Conservation (phyloP, 805 yeast species). For the Metschnikowia gelsemii region DNA sequence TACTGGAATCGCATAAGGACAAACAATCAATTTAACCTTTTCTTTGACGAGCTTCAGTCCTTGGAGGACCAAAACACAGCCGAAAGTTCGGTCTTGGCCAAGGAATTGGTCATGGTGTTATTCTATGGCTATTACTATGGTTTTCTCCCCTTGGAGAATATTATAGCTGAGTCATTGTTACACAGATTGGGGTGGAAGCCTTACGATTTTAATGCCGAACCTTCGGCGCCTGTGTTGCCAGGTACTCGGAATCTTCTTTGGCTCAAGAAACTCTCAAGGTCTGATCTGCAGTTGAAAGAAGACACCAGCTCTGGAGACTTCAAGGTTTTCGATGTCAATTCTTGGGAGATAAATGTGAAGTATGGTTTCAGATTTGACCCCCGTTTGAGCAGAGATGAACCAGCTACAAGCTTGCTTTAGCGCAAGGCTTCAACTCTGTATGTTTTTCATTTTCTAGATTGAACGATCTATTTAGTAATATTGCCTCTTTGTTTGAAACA, state of each 20-base stretch:
- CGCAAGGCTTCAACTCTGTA: not conserved
- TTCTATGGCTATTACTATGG: conserved; percentile 46
- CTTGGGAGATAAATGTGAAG: conserved; percentile 43
- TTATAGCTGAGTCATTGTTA: conserved; percentile 41
- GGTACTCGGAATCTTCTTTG: conserved; percentile 21
- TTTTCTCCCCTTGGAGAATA: conserved; percentile 41
- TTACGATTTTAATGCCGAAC: conserved; percentile 23
- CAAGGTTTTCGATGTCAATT: conserved; percentile 40
- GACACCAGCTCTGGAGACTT: conserved; percentile 36
- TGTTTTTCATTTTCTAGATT: conserved; percentile 1
- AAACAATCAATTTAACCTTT: conserved; percentile 31
- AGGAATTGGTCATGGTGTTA: conserved; percentile 39
- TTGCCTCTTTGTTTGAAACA: not conserved
- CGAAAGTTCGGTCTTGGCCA: conserved; percentile 25
- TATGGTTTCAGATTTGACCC: conserved; percentile 39
- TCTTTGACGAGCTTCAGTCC: conserved; percentile 30
- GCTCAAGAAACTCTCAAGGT: conserved; percentile 26
- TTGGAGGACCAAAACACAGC: conserved; percentile 24
- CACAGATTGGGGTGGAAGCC: conserved; percentile 45
- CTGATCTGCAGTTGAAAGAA: conserved; percentile 12
- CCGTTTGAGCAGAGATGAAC: conserved; percentile 30
- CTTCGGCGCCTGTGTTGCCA: not conserved
- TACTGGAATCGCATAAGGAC: conserved; percentile 44
- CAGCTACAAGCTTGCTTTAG: conserved; percentile 22
- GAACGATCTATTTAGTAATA: conserved; percentile 2